Conservation (phyloP, 768 basidiomycete genomes). For the Peribolospora baueri region DNA sequence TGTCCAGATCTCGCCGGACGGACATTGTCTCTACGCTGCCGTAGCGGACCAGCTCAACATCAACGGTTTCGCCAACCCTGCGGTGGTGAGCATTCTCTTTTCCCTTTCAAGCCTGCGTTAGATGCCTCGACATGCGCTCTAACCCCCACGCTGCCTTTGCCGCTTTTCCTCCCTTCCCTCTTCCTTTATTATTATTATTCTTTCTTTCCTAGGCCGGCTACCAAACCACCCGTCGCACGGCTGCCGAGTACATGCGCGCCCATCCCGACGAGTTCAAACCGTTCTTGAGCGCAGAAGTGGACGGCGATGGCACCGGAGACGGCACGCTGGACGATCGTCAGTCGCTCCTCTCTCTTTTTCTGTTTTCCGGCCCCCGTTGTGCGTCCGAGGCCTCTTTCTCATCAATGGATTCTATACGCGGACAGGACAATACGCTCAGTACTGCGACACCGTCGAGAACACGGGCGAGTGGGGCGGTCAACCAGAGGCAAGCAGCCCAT, state of each 20-base stretch:
- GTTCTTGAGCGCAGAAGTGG: slow-evolving; percentile 48
- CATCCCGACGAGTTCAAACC: slow-evolving; percentile 82
- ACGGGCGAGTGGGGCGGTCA: slow-evolving; percentile 95
- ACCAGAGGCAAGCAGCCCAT: slow-evolving; percentile 34
- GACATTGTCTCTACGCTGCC: slow-evolving; percentile 78
- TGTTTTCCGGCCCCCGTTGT: no score
- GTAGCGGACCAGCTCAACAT: slow-evolving; percentile 69
- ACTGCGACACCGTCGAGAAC: slow-evolving; percentile 51
- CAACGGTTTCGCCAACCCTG: slow-evolving; percentile 38
- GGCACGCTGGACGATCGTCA: slow-evolving; percentile 36
- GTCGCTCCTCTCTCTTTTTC: slow-evolving; percentile 3
- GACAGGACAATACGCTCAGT: slow-evolving; percentile 24
- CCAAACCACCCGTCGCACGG: slow-evolving; percentile 35
- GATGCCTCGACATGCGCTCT: no score
- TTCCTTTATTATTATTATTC: neutral
- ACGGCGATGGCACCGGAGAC: slow-evolving; percentile 36
- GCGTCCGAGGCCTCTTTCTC: neutral
- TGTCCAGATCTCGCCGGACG: slow-evolving; percentile 65
- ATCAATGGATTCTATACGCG: no score
- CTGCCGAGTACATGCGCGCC: slow-evolving; percentile 52
- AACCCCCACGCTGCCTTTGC: neutral
- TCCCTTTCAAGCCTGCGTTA: neutral
- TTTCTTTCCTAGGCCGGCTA: slow-evolving; percentile 30
- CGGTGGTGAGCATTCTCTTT: slow-evolving; percentile 6
- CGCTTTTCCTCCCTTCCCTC: neutral